Conservation (phyloP, 129 eudicot genomes). For the Flaveria linearis region DNA sequence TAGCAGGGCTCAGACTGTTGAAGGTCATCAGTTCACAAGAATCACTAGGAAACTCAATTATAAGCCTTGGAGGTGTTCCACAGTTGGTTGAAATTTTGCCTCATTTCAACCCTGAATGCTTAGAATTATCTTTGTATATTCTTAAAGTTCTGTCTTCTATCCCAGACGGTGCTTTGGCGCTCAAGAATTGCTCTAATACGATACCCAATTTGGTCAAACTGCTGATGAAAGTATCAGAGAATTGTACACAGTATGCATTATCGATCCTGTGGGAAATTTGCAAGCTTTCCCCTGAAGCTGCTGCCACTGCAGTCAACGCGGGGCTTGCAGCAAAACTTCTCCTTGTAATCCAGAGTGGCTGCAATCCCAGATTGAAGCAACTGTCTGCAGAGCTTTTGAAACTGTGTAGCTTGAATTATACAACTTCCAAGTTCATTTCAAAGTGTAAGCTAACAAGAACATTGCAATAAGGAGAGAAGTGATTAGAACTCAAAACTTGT, state of each 20-base stretch:
- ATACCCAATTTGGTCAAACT: slow-evolving; percentile 7
- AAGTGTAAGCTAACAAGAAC: slow-evolving; percentile 12
- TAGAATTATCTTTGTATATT: not conserved
- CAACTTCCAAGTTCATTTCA: not conserved
- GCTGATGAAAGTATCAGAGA: slow-evolving; percentile 7
- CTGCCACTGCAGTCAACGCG: not conserved
- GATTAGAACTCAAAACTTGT: not conserved
- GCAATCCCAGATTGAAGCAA: slow-evolving; percentile 5
- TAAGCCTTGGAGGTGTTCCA: not conserved
- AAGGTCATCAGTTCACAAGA: not conserved
- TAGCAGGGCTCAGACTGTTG: not conserved
- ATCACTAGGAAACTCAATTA: not conserved
- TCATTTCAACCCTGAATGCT: slow-evolving; percentile 7
- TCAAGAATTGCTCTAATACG: not conserved
- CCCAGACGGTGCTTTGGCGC: not conserved
- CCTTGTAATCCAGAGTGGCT: slow-evolving; percentile 4
- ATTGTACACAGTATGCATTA: not conserved
- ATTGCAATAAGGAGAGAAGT: slow-evolving; percentile 49
- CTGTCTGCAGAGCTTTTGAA: not conserved
- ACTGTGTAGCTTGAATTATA: not conserved
- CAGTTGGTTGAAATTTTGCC: slow-evolving; percentile 11
- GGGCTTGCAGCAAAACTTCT: slow-evolving; percentile 35
- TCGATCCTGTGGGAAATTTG: slow-evolving; percentile 2
- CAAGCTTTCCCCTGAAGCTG: not conserved
- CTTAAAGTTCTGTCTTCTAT: not conserved